Percentiles rank a stretch among this genome's conserved stretches.
Evolutionary conservation across 805 yeast genomes (phyloP).

Genomic region (Yarrowia hollandica): DNA sequence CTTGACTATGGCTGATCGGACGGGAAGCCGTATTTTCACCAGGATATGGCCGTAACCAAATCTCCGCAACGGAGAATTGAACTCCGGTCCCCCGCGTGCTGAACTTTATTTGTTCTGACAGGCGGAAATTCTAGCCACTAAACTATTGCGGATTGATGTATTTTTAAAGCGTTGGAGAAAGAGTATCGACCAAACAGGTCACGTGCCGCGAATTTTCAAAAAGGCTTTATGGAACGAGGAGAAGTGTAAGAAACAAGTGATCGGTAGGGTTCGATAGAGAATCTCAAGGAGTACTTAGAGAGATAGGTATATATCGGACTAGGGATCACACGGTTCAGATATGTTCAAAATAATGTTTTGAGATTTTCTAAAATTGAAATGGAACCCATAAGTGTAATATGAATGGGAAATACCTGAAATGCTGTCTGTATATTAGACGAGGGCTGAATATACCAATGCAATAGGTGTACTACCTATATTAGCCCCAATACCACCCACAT

Average conservation of each 20-base stretch:
- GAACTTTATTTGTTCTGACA: conserved; percentile 35
- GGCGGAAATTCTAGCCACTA: conserved; percentile 46
- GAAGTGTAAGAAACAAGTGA: too few species aligned
- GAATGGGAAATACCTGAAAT: too few species aligned
- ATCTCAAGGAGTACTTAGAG: not conserved
- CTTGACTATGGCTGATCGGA: conserved; percentile 25
- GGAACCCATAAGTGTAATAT: too few species aligned
- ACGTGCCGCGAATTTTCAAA: not conserved
- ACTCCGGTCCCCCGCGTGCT: conserved; percentile 28
- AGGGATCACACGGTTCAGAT: not conserved
- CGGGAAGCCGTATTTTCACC: conserved; percentile 25
- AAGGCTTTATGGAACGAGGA: not conserved
- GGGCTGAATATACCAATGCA: too few species aligned
- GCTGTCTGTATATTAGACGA: too few species aligned
- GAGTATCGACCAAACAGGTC: not conserved
- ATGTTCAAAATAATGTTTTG: not conserved
- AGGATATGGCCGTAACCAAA: conserved; percentile 21
- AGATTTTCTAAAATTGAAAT: too few species aligned
- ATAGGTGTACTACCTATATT: too few species aligned
- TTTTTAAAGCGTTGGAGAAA: not conserved
- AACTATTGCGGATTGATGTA: conserved; percentile 39
- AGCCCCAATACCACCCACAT: too few species aligned
- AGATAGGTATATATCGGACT: not conserved
- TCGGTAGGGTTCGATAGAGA: not conserved
- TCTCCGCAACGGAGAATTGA: conserved; percentile 26